A percentile compares a stretch with the other conserved stretches of the same genome.
These are phyloP conservation scores for Phycomyces blakesleeanus DNA, from an alignment of 192 early-diverging fungal species.

Conservation along the genomic window DNA sequence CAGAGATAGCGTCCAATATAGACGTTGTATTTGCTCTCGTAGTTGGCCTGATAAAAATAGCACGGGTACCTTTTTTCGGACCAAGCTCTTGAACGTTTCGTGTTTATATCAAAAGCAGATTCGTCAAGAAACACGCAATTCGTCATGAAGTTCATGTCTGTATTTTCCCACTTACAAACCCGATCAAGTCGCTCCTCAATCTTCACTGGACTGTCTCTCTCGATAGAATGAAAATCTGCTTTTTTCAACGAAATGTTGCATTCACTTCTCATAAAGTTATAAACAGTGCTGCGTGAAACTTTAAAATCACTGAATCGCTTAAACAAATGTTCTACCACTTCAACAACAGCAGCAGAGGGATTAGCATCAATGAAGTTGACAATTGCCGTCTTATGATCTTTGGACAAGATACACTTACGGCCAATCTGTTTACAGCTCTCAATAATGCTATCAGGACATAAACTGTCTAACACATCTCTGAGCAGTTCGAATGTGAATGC, in stretches of 20 bases:
- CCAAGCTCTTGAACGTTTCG: not conserved
- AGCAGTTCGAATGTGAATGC: conserved; percentile 10
- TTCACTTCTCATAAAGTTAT: conserved; percentile 15
- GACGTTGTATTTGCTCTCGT: conserved; percentile 14
- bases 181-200: conserved; percentile 5
- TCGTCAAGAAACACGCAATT: conserved; percentile 2
- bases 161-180: conserved; percentile 11
- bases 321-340: conserved; percentile 8
- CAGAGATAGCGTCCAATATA: conserved; percentile 8
- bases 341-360: conserved; percentile 9
- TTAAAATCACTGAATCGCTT: conserved; percentile 6
- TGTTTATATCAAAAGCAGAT: not conserved
- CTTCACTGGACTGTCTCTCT: conserved; percentile 15
- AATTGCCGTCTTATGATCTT: conserved; percentile 4
- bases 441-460: conserved; percentile 8
- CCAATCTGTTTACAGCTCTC: conserved; percentile 4
- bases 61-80: conserved; percentile 2
- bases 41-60: conserved; percentile 3
- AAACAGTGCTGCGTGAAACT: conserved; percentile 10
- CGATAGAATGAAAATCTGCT: conserved; percentile 1
- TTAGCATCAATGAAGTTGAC: conserved; percentile 13
- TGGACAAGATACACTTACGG: conserved; percentile 6
- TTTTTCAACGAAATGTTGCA: conserved; percentile 3
- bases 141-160: not conserved
- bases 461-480: conserved; percentile 6